These are phyloP conservation scores for Kluyveromyces nonfermentans DNA, from an alignment of 805 yeast species.

Conservation along the genomic window DNA sequence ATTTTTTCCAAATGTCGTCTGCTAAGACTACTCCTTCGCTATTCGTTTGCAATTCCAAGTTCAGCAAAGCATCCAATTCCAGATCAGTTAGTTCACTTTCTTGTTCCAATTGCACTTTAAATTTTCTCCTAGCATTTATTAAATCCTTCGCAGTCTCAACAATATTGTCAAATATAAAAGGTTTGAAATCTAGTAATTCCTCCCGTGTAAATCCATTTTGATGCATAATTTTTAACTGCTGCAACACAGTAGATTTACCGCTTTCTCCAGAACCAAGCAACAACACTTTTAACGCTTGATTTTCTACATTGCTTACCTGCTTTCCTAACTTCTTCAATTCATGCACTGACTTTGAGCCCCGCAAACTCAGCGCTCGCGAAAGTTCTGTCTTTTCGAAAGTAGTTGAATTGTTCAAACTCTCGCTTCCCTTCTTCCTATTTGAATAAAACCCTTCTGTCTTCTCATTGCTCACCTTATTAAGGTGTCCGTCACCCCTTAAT, in stretches of 20 bases:
- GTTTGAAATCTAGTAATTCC: slow-evolving; percentile 65
- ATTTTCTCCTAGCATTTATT: slow-evolving; percentile 53
- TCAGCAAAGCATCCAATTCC: slow-evolving; percentile 14
- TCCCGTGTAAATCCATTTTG: slow-evolving; percentile 33
- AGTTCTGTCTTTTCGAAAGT: slow-evolving; percentile 3
- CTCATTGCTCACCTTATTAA: neutral
- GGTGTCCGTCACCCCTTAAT: neutral
- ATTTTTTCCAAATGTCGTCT: slow-evolving; percentile 37
- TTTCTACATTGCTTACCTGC: slow-evolving; percentile 3
- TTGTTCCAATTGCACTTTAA: slow-evolving; percentile 28
- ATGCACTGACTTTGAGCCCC: neutral
- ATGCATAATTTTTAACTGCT: slow-evolving; percentile 28
- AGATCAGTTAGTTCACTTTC: slow-evolving; percentile 26
- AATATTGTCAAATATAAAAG: slow-evolving; percentile 70
- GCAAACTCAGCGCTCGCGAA: slow-evolving; percentile 1
- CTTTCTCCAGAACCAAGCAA: slow-evolving; percentile 71
- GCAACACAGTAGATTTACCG: slow-evolving; percentile 34
- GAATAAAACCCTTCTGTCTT: neutral
- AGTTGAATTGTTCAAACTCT: slow-evolving; percentile 4
- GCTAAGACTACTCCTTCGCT: slow-evolving; percentile 34
- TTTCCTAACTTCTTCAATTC: neutral
- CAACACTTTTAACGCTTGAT: slow-evolving; percentile 44
- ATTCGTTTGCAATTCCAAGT: slow-evolving; percentile 6
- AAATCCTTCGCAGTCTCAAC: slow-evolving; percentile 68
- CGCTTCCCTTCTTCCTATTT: slow-evolving; percentile 3